Conservation (phyloP, 495 filamentous ascomycete genomes). For the Tuber brumale region DNA sequence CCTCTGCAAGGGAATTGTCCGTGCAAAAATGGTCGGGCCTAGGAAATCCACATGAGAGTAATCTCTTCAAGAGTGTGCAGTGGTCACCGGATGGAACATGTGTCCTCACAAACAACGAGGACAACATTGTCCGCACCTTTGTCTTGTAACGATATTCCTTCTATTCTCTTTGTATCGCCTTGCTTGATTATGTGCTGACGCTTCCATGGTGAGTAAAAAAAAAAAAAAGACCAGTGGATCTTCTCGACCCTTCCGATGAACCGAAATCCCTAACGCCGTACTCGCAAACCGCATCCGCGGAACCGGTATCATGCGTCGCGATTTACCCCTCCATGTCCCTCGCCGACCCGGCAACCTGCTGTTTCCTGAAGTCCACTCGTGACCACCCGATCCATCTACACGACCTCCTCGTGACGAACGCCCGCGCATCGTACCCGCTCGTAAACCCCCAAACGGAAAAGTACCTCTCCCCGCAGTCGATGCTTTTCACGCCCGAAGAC, state of each 20-base stretch:
- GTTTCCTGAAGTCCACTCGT: slow-evolving; percentile 35
- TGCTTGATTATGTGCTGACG: slow-evolving; percentile 2
- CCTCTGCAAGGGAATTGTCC: slow-evolving; percentile 16
- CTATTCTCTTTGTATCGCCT: neutral
- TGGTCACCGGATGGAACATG: slow-evolving; percentile 78
- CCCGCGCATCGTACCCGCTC: slow-evolving; percentile 60
- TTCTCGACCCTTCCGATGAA: slow-evolving; percentile 53
- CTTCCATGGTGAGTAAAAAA: slow-evolving; percentile 34
- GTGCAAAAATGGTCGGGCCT: neutral
- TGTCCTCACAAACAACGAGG: slow-evolving; percentile 64
- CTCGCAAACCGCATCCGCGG: slow-evolving; percentile 54
- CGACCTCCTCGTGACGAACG: slow-evolving; percentile 49
- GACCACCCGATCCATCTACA: slow-evolving; percentile 37
- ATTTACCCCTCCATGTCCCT: slow-evolving; percentile 78
- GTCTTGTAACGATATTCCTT: slow-evolving; percentile 51
- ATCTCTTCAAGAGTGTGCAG: slow-evolving; percentile 57
- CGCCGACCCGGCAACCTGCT: slow-evolving; percentile 40
- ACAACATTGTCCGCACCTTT: slow-evolving; percentile 63
- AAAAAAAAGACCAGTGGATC: slow-evolving; percentile 50
- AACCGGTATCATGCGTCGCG: slow-evolving; percentile 64
- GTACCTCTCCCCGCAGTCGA: slow-evolving; percentile 66
- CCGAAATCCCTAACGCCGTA: slow-evolving; percentile 56
- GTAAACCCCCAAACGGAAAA: slow-evolving; percentile 69
- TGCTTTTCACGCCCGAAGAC: slow-evolving; percentile 60
- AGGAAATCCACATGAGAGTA: slow-evolving; percentile 29